phyloP scores from a whole-genome alignment of 106 monocot species.

The Alisma plantagoaquatica region DNA sequence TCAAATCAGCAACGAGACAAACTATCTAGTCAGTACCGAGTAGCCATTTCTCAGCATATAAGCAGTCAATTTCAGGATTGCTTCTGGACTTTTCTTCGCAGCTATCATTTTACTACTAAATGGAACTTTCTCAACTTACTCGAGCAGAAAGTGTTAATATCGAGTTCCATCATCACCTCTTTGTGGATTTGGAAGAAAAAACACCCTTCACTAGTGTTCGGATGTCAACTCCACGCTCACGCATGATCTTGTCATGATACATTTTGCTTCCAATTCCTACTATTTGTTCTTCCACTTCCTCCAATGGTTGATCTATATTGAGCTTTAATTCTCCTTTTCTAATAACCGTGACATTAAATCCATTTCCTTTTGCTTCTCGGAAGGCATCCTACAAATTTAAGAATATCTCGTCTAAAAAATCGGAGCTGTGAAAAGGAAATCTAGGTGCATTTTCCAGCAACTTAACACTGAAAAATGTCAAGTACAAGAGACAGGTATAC shows the following conservation, averaged over 20 bases:
- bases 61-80: too few species aligned
- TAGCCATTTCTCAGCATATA: too few species aligned
- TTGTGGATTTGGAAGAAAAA: conserved; percentile 31
- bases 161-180: too few species aligned
- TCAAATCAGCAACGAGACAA: too few species aligned
- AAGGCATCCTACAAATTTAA: conserved; percentile 56
- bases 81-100: too few species aligned
- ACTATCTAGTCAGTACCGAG: too few species aligned
- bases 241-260: conserved; percentile 76
- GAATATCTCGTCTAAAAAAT: background rate
- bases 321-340: conserved; percentile 61
- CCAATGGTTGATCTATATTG: conserved; percentile 67
- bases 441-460: background rate
- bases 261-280: conserved; percentile 66
- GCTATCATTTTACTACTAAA: too few species aligned
- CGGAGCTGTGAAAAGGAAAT: background rate
- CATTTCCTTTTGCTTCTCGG: conserved; percentile 68
- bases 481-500: too few species aligned
- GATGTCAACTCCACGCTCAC: conserved; percentile 47
- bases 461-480: too few species aligned
- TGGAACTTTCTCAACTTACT: too few species aligned
- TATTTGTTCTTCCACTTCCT: conserved; percentile 77
- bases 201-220: conserved; percentile 48
- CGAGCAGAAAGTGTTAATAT: too few species aligned
- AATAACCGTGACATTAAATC: conserved; percentile 59